Evolutionary conservation across 768 basidiomycete genomes (phyloP), one percentile per base, ranked within the genome.

Genomic region (Rickenella mellea): DNA sequence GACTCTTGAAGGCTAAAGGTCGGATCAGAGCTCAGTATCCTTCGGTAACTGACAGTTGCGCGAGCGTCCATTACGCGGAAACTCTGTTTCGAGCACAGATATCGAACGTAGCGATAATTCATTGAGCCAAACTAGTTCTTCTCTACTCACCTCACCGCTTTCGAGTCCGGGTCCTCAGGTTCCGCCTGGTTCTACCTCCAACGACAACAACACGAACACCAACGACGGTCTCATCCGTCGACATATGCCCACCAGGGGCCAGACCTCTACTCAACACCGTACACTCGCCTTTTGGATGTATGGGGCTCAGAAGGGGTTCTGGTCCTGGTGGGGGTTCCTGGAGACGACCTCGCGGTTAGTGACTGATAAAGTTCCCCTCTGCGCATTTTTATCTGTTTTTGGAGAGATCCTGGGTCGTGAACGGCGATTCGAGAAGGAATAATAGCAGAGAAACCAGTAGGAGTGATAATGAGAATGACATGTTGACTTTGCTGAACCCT

Each of bases 381-480:
- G 87, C 44, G 90, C 86, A 15, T 77, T 75, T 49, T 71, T 98
- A 8, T 91, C 92, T 4, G 87, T 85, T 12, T 91, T 89, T 50
- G 93, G 93, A 2, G 85, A 93, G 61, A 88, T 76, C 57, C 58
- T 96, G 36, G 83, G 78, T 20, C 64, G 94, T 31, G 89, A 93
- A 65, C 67, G 79, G 49, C 74, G 65, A 55, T 62, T 89, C 41
- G 74, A 80, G 57, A 69, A 75, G 50, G 63, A 73, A 52, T 70
- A 75, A 48, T 60, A 64, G 33, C 58, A 45, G 44, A 51, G 48
- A 56, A 63, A 48, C 37, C 42, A 28, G 36, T 21, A 45, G 44
- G 22, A 39, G 40, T 6, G 41, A 29, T 26, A 29, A 21, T 3
- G 44, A 19, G 22, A 46, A 44, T 28, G 50, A 24, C n/a, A 22